These are phyloP conservation scores for Rubia peregrina DNA, from an alignment of 305 asterid species.

Conservation along the genomic window DNA sequence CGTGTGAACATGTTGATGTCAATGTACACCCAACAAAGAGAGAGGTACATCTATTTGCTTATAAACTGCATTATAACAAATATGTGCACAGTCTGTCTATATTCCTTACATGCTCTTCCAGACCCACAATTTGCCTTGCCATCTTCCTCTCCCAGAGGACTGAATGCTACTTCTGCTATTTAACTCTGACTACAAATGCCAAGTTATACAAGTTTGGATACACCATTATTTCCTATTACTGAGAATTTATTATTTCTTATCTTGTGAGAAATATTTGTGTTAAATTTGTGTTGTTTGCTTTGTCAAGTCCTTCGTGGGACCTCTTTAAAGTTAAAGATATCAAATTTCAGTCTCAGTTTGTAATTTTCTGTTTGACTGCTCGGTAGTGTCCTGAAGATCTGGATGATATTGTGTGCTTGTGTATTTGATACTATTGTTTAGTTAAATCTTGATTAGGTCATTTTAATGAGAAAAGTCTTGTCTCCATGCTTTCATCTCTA, in stretches of 20 bases:
- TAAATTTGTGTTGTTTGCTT: neutral
- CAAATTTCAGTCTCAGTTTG: neutral
- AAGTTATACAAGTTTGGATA: neutral
- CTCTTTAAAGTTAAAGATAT: neutral
- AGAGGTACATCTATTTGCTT: slow-evolving; percentile 52
- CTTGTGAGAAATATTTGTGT: neutral
- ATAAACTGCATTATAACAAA: neutral
- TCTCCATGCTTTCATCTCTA: neutral
- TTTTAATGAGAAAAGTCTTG: neutral
- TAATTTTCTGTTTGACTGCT: neutral
- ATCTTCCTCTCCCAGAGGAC: neutral
- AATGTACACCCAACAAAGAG: slow-evolving; percentile 96
- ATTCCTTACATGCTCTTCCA: neutral
- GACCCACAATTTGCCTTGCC: neutral
- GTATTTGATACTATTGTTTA: neutral
- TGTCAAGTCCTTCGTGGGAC: neutral
- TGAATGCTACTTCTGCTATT: neutral
- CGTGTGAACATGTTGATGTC: slow-evolving; percentile 90
- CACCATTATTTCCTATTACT: neutral
- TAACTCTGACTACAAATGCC: neutral
- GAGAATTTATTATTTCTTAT: neutral
- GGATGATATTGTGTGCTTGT: neutral
- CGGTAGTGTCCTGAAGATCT: neutral
- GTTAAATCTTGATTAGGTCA: neutral
- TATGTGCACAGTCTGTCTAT: neutral